Conservation (phyloP, 805 yeast genomes). For the Wickerhamomyces sydowiorum region DNA sequence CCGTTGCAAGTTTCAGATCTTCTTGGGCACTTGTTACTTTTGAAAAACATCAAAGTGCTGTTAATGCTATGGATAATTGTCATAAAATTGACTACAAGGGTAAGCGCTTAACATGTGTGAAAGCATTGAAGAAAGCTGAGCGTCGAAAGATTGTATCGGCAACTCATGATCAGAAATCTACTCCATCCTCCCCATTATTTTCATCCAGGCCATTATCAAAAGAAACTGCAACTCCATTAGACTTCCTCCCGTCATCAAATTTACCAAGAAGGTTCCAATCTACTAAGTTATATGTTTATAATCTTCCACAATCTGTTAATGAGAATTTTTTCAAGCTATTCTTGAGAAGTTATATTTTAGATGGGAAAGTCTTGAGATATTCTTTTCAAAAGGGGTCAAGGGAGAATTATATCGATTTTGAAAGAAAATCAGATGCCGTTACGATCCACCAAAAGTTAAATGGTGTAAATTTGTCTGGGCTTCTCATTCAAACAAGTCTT, state of each 20-base stretch:
- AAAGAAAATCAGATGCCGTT: constrained; percentile 17
- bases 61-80: constrained; percentile 32
- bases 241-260: no score
- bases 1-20: constrained; percentile 24
- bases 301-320: constrained; percentile 19
- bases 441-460: constrained; percentile 16
- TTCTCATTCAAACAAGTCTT: constrained; percentile 7
- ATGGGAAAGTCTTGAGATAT: constrained; percentile 16
- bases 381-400: constrained; percentile 7
- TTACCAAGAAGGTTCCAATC: neutral
- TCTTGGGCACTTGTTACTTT: constrained; percentile 47
- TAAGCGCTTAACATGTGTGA: constrained; percentile 23
- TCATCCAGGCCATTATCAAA: neutral
- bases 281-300: constrained; percentile 17
- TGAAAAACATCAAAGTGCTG: constrained; percentile 37
- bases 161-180: no score
- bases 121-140: constrained; percentile 21
- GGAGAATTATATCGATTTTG: constrained; percentile 21
- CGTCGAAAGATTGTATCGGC: constrained; percentile 7
- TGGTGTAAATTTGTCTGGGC: constrained; percentile 20
- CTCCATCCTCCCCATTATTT: neutral
- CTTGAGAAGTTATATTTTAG: constrained; percentile 16
- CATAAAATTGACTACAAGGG: constrained; percentile 25
- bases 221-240: no score
- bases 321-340: constrained; percentile 23